phyloP scores from a whole-genome alignment of 805 yeast species.

The Saccharomycopsis oosterbeekiorum region DNA sequence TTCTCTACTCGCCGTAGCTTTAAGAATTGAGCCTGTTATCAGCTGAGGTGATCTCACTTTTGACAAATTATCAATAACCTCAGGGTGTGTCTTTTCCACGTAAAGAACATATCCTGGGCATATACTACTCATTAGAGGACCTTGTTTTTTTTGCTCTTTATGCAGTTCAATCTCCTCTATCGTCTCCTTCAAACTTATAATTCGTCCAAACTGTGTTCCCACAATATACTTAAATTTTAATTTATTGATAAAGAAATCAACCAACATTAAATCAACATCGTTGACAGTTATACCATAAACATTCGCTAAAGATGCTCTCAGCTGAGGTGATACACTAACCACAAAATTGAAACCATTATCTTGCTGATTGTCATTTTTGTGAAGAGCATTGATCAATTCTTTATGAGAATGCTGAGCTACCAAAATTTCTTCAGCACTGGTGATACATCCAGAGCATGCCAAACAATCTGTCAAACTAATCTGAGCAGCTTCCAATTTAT shows the following conservation, averaged over 20 bases:
- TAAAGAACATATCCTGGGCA: constrained; percentile 98
- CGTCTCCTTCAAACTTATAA: constrained; percentile 46
- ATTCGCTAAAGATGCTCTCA: constrained; percentile 70
- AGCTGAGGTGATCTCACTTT: constrained; percentile 86
- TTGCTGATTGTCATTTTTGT: constrained; percentile 22
- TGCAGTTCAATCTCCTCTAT: constrained; percentile 29
- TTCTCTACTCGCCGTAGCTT: constrained; percentile 36
- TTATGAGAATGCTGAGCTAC: constrained; percentile 85
- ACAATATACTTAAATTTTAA: constrained; percentile 68
- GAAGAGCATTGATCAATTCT: constrained; percentile 56
- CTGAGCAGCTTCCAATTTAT: constrained; percentile 64
- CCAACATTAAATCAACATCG: constrained; percentile 51
- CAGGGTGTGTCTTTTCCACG: constrained; percentile 92
- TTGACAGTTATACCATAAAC: constrained; percentile 47
- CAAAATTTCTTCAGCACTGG: constrained; percentile 92
- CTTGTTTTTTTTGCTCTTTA: constrained; percentile 10
- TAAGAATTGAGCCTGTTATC: constrained; percentile 73
- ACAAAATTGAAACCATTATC: constrained; percentile 35
- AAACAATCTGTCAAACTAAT: constrained; percentile 87
- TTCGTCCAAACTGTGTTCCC: constrained; percentile 78
- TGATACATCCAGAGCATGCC: constrained; percentile 95
- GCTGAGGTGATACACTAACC: constrained; percentile 77
- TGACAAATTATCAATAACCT: constrained; percentile 60
- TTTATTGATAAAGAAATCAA: constrained; percentile 44
- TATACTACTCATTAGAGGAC: constrained; percentile 57